phyloP scores from a whole-genome alignment of 495 filamentous ascomycete genomes.

The Penicillium canescens region DNA sequence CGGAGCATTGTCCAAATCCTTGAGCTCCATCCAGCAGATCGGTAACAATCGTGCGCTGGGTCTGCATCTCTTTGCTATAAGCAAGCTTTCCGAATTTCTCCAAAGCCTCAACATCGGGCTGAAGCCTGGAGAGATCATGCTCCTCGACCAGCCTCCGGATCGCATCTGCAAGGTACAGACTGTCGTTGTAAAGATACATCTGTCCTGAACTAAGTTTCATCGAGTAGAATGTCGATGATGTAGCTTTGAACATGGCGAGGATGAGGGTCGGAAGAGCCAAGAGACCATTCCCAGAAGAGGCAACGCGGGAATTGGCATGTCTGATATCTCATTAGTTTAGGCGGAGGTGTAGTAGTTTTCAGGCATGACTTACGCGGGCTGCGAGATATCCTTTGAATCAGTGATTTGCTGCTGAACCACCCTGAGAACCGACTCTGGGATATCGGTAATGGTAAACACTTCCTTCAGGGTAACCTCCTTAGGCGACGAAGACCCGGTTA shows the following conservation, averaged over 20 bases:
- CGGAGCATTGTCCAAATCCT: conserved; percentile 62
- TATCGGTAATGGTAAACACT: conserved; percentile 80
- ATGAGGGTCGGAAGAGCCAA: conserved; percentile 80
- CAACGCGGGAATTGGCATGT: conserved; percentile 54
- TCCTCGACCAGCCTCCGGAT: conserved; percentile 60
- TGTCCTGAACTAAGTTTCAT: conserved; percentile 63
- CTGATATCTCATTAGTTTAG: conserved; percentile 31
- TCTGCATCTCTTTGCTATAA: conserved; percentile 84
- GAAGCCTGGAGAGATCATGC: conserved; percentile 55
- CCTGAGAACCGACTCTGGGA: conserved; percentile 73
- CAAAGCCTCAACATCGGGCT: conserved; percentile 69
- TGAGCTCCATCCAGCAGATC: conserved; percentile 81
- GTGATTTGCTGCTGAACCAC: conserved; percentile 68
- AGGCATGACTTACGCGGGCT: conserved; percentile 47
- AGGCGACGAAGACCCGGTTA: conserved; percentile 22
- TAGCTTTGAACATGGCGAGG: conserved; percentile 88
- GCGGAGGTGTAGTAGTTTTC: conserved; percentile 8
- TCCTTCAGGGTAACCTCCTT: conserved; percentile 78
- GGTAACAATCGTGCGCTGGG: conserved; percentile 76
- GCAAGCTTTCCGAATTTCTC: conserved; percentile 78
- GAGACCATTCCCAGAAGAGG: conserved; percentile 71
- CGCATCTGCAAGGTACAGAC: conserved; percentile 70
- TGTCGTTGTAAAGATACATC: conserved; percentile 95
- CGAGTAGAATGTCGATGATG: conserved; percentile 77
- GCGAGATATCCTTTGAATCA: conserved; percentile 65